These are phyloP conservation scores for Hypoxylon sp. DNA, from an alignment of 2,329 filamentous ascomycete genomes.

Conservation along the genomic window DNA sequence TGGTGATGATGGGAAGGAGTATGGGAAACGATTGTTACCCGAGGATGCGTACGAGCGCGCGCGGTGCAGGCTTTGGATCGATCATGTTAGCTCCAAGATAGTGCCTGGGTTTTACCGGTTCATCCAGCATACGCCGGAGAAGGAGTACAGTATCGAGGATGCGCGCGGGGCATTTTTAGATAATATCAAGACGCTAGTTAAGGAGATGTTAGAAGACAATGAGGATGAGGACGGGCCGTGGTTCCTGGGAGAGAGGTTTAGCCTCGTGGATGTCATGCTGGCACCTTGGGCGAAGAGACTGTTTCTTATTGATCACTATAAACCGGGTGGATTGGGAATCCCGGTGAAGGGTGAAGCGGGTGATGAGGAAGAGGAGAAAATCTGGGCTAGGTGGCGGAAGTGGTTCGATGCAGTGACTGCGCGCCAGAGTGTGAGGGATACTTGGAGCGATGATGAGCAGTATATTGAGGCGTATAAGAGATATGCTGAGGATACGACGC, in stretches of 20 bases:
- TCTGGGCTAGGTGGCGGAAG: slow-evolving; percentile 71
- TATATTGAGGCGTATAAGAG: slow-evolving; percentile 75
- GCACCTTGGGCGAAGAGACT: slow-evolving; percentile 77
- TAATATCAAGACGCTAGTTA: slow-evolving; percentile 66
- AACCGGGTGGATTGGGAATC: slow-evolving; percentile 62
- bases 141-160: slow-evolving; percentile 58
- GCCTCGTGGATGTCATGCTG: slow-evolving; percentile 73
- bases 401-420: slow-evolving; percentile 69
- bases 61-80: slow-evolving; percentile 74
- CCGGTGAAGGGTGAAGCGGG: slow-evolving; percentile 45
- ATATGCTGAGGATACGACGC: slow-evolving; percentile 71
- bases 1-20: slow-evolving; percentile 50
- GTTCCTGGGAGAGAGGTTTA: slow-evolving; percentile 71
- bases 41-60: slow-evolving; percentile 70
- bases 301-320: slow-evolving; percentile 80
- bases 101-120: slow-evolving; percentile 74
- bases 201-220: slow-evolving; percentile 59
- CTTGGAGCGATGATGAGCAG: slow-evolving; percentile 71
- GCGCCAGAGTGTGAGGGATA: slow-evolving; percentile 71
- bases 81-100: slow-evolving; percentile 73
- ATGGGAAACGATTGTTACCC: slow-evolving; percentile 64
- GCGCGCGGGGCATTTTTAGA: slow-evolving; percentile 66
- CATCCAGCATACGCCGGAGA: slow-evolving; percentile 62
- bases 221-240: slow-evolving; percentile 61
- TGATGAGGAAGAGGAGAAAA: slow-evolving; percentile 60